Conservation (phyloP, 2,329 filamentous ascomycete genomes). For the Penicillium glabrum region DNA sequence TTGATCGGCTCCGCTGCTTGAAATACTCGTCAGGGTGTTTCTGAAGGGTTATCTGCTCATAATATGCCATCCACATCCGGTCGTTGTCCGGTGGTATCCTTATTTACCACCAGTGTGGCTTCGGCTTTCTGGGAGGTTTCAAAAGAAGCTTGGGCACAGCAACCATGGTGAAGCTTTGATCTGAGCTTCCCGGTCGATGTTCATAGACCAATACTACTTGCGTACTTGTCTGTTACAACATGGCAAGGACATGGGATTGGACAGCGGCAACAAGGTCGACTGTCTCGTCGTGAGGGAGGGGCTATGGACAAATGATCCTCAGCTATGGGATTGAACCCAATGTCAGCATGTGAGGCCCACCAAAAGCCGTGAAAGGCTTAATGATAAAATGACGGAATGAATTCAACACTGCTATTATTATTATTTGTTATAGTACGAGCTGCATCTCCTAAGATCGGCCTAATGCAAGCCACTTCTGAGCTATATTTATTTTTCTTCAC, state of each 20-base stretch:
- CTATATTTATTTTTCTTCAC: background rate
- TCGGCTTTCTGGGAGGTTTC: background rate
- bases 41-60: background rate
- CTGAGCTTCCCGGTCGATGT: background rate
- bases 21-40: background rate
- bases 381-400: background rate
- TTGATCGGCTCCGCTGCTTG: conserved; percentile 13
- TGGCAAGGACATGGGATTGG: background rate
- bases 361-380: background rate
- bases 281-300: background rate
- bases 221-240: background rate
- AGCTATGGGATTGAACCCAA: background rate
- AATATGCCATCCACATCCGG: background rate
- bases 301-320: background rate
- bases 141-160: background rate
- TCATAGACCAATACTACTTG: too few relatives aligned
- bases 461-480: background rate
- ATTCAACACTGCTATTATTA: background rate
- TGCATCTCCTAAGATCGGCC: background rate
- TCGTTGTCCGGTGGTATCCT: background rate
- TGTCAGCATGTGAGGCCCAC: background rate
- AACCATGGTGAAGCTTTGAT: background rate
- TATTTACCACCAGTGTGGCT: background rate
- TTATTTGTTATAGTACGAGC: background rate
- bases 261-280: too few relatives aligned